Percentiles rank a stretch among this genome's conserved stretches.
Evolutionary conservation across 1,284 basidiomycete species (phyloP).

Genomic region (Cerrena zonata): DNA sequence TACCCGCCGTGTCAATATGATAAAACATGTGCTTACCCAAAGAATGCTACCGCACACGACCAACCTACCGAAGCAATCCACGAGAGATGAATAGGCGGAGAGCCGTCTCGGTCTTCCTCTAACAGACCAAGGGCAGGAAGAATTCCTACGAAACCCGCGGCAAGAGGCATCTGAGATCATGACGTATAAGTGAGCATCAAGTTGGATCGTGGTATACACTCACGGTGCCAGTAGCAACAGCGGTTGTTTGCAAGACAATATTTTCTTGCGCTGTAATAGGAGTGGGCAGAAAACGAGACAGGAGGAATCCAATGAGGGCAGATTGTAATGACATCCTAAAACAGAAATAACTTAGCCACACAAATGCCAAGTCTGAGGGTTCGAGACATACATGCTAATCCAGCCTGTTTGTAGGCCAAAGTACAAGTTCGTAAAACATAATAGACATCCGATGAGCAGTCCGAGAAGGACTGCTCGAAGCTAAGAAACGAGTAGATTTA

Average conservation of each 20-base stretch:
- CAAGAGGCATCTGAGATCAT: slow-evolving; percentile 68
- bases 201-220: slow-evolving; percentile 15
- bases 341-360: not conserved
- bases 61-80: slow-evolving; percentile 73
- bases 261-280: slow-evolving; percentile 86
- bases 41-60: slow-evolving; percentile 87
- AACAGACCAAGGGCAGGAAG: slow-evolving; percentile 84
- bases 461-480: slow-evolving; percentile 51
- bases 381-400: slow-evolving; percentile 55
- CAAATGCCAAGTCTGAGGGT: not conserved
- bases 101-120: slow-evolving; percentile 69
- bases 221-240: slow-evolving; percentile 82
- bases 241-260: slow-evolving; percentile 90
- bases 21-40: slow-evolving; percentile 54
- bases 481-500: too few species aligned
- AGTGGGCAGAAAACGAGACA: slow-evolving; percentile 69
- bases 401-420: slow-evolving; percentile 76
- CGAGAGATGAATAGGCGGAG: slow-evolving; percentile 67
- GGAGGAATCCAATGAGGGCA: slow-evolving; percentile 82
- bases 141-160: slow-evolving; percentile 92
- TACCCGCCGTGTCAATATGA: not conserved
- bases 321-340: slow-evolving; percentile 92
- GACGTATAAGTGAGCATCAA: not conserved
- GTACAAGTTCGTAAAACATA: slow-evolving; percentile 74
- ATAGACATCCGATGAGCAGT: slow-evolving; percentile 62